phyloP scores from a whole-genome alignment of 164 flowering plant species.

The Piper longum region DNA sequence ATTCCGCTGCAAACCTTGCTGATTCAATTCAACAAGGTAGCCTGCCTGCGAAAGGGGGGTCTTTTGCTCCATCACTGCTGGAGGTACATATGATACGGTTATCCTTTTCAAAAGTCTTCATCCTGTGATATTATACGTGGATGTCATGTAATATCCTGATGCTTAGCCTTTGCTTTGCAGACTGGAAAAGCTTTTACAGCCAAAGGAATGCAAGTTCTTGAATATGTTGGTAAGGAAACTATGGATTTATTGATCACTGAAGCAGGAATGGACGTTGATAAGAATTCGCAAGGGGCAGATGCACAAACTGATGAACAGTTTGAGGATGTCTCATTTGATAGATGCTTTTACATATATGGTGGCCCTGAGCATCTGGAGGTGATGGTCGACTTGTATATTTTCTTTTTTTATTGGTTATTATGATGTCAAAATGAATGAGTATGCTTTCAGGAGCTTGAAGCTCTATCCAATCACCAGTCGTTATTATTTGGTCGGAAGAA shows the following conservation, averaged over 20 bases:
- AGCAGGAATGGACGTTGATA: constrained; percentile 75
- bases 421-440: not conserved
- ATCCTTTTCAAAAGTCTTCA: not conserved
- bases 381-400: not conserved
- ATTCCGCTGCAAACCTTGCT: constrained; percentile 62
- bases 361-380: constrained; percentile 99
- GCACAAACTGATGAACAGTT: constrained; percentile 35
- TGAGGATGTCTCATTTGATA: constrained; percentile 85
- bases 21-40: constrained; percentile 59
- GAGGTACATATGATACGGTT: constrained; percentile 34
- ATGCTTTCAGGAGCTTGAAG: constrained; percentile 65
- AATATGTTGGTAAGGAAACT: constrained; percentile 85
- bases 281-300: constrained; percentile 24
- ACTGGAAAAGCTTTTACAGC: constrained; percentile 85
- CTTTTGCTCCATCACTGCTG: constrained; percentile 63
- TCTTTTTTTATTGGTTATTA: constrained; percentile 6
- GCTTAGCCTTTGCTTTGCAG: constrained; percentile 19
- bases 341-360: constrained; percentile 97
- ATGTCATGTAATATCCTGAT: not conserved
- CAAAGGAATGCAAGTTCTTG: constrained; percentile 90
- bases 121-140: not conserved
- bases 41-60: constrained; percentile 42
- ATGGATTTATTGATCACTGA: constrained; percentile 81
- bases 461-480: constrained; percentile 78
- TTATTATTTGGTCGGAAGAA: constrained; percentile 75